Conservation (phyloP, 2,329 filamentous ascomycete species). For the Calonectria naviculata region DNA sequence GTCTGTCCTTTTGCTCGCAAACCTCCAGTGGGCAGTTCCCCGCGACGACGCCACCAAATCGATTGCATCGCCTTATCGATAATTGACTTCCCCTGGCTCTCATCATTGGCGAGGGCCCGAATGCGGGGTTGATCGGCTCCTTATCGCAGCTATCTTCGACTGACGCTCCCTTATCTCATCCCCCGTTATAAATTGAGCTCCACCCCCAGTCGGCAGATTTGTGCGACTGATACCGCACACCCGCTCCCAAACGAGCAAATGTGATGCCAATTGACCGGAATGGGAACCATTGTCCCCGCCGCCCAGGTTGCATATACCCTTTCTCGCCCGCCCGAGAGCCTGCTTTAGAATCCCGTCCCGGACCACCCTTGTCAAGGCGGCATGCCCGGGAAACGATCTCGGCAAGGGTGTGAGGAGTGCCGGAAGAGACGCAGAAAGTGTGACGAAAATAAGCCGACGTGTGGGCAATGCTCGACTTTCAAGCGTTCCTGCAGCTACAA, state of each 20-base stretch:
- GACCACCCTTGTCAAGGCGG: background rate
- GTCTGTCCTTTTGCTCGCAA: background rate
- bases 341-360: background rate
- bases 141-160: background rate
- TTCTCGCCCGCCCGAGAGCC: background rate
- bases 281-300: background rate
- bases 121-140: background rate
- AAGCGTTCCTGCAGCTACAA: slow-evolving; percentile 36
- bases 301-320: background rate
- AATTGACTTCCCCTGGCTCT: background rate
- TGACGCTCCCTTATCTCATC: slow-evolving; percentile 5
- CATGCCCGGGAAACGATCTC: slow-evolving; percentile 39
- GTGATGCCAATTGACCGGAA: slow-evolving; percentile 6
- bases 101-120: background rate
- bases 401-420: slow-evolving; percentile 43
- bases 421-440: slow-evolving; percentile 41
- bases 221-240: background rate
- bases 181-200: slow-evolving; percentile 14
- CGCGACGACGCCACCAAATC: background rate
- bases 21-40: background rate
- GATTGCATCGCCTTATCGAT: background rate
- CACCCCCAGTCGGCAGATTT: slow-evolving; percentile 15
- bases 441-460: slow-evolving; percentile 40
- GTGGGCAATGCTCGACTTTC: slow-evolving; percentile 31
- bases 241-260: slow-evolving; percentile 3